Base-by-base conservation (phyloP, 2,329 filamentous ascomycete genomes). In the Penicillium sp. region DNA sequence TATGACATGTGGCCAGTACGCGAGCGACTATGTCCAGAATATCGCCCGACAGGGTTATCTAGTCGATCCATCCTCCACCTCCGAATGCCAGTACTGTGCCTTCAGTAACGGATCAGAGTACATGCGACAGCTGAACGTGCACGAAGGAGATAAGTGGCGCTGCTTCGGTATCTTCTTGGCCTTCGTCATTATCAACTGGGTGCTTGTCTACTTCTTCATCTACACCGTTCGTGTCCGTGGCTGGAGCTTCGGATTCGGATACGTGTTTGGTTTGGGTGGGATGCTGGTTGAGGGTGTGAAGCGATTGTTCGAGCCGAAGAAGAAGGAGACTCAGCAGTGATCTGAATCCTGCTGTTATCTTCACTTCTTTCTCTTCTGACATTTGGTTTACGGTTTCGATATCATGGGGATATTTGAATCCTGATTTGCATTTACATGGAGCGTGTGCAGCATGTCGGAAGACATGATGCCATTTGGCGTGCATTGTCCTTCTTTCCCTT, bases 171-270 rank as follows among this genome's bases (percentile, higher is more conserved):
- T 91, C 57, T 89, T 91, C 75, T 63, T 89, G 8, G 85, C 83
- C 1, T 92, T 90, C 69, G 84, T 83, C 50, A 75, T 88, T 14
- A 86, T 83, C 49, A 91, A 90, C 67, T 90, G 85, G 85, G 75
- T 81, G 40, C 71, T 91, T 51, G 87, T 90, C 1, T 89, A 89
- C 69, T 89, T 90, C 73, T 90, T 92, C 67, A 85, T 91, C 54
- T 92, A 88, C 73, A 87, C 84, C 2, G 86, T 90, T 6, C 80
- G 89, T 18, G 83, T 91, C 52, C 81, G 81, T 60, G 82, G 86
- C 7, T 91, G 87, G 87, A 82, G 74, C 22, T 91, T 91, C 71
- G 89, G 88, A 0, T 79, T 90, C 55, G 83, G 83, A 0, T 75
- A 73, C 42, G 25, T 89, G 2, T 86, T 86, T 67, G 75, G 77